phyloP scores from a whole-genome alignment of 176 grass and related monocot species.

The Poa pratensis region DNA sequence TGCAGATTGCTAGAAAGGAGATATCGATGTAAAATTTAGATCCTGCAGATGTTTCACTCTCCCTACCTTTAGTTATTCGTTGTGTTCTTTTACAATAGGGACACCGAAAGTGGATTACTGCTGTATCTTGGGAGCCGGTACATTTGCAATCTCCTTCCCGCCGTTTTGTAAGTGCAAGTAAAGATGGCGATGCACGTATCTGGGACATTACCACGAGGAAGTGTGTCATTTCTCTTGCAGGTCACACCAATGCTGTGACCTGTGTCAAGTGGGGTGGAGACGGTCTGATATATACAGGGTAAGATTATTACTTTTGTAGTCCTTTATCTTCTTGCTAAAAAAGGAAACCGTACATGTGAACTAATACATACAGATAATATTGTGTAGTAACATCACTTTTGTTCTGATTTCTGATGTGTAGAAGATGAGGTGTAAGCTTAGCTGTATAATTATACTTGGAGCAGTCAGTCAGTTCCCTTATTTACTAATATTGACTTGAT shows the following conservation, averaged over 20 bases:
- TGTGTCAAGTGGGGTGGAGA: slow-evolving; percentile 99
- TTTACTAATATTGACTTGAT: slow-evolving; percentile 7
- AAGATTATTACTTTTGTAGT: slow-evolving; percentile 19
- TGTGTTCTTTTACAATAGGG: slow-evolving; percentile 50
- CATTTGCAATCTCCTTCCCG: slow-evolving; percentile 91
- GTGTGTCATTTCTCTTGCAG: slow-evolving; percentile 80
- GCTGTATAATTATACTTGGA: too few relatives aligned
- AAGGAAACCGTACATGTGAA: background rate
- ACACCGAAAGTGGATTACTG: slow-evolving; percentile 97
- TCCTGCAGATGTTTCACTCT: background rate
- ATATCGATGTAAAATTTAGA: slow-evolving; percentile 1
- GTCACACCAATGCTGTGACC: slow-evolving; percentile 86
- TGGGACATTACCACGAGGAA: slow-evolving; percentile 84
- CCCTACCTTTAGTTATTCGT: background rate
- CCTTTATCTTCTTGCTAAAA: background rate
- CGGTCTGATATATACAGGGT: slow-evolving; percentile 96
- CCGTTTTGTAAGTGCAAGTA: slow-evolving; percentile 92
- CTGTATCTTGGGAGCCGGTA: slow-evolving; percentile 91
- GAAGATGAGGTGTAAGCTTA: background rate
- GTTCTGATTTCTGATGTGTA: background rate
- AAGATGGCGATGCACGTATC: slow-evolving; percentile 95
- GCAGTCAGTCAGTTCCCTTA: slow-evolving; percentile 8
- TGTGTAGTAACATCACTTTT: background rate
- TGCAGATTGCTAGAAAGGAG: slow-evolving; percentile 15
- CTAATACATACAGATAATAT: background rate